phyloP scores from a whole-genome alignment of 305 asterid species.

The Rubia balearica region DNA sequence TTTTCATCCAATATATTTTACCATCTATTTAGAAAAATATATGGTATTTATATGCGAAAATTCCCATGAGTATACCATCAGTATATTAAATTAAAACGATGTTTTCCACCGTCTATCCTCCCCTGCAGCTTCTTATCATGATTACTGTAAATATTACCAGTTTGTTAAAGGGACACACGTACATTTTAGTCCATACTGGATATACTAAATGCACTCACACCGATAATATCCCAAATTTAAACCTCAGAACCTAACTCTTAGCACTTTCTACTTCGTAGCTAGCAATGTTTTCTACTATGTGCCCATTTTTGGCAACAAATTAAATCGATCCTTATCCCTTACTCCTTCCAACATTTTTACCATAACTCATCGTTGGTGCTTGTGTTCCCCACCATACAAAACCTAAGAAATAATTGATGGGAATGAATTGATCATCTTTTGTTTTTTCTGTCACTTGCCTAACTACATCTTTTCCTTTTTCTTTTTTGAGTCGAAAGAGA shows the following conservation, averaged over 20 bases:
- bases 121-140: no score
- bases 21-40: no score
- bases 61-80: no score
- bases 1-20: no score
- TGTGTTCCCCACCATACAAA: conserved; percentile 3
- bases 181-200: background rate
- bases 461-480: conserved; percentile 12
- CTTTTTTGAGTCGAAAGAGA: background rate
- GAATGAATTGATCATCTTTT: conserved; percentile 6
- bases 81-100: no score
- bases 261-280: background rate
- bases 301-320: conserved; percentile 18
- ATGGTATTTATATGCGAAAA: no score
- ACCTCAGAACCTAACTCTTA: background rate
- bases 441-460: conserved; percentile 22
- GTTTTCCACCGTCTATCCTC: no score
- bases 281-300: background rate
- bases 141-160: background rate
- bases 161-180: no score
- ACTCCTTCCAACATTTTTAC: conserved; percentile 18
- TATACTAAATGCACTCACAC: background rate
- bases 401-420: conserved; percentile 12
- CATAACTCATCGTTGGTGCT: conserved; percentile 14
- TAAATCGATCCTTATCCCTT: conserved; percentile 18
- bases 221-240: background rate